These are phyloP conservation scores for Epichloe glyceriae DNA, from an alignment of 2,329 filamentous ascomycete species.

Conservation along the genomic window DNA sequence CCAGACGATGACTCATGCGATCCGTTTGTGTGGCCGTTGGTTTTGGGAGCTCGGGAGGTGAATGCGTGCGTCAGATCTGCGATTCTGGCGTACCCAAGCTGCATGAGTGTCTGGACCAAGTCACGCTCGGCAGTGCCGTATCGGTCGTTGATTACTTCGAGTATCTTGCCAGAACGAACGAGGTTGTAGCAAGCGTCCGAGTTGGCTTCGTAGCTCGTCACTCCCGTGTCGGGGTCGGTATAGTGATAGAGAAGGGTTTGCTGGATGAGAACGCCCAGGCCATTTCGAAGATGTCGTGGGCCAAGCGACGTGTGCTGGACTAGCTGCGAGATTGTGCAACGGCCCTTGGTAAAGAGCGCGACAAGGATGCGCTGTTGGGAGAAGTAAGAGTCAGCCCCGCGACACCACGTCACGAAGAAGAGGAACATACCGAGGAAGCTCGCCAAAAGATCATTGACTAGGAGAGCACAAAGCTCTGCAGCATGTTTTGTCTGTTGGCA, in stretches of 20 bases:
- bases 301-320: slow-evolving; percentile 59
- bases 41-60: slow-evolving; percentile 22
- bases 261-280: slow-evolving; percentile 73
- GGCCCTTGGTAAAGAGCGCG: slow-evolving; percentile 64
- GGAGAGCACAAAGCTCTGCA: slow-evolving; percentile 77
- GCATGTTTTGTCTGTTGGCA: slow-evolving; percentile 52
- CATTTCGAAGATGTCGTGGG: slow-evolving; percentile 65
- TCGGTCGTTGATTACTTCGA: slow-evolving; percentile 59
- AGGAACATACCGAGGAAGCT: slow-evolving; percentile 62
- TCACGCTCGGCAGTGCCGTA: slow-evolving; percentile 64
- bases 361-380: slow-evolving; percentile 66
- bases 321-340: slow-evolving; percentile 58
- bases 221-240: slow-evolving; percentile 45
- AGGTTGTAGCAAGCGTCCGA: slow-evolving; percentile 68
- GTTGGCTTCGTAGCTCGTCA: slow-evolving; percentile 76
- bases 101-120: slow-evolving; percentile 61
- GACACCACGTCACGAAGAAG: slow-evolving; percentile 4
- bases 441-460: slow-evolving; percentile 80
- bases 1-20: slow-evolving; percentile 18
- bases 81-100: slow-evolving; percentile 64
- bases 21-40: slow-evolving; percentile 23
- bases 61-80: slow-evolving; percentile 57
- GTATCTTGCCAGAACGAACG: slow-evolving; percentile 67
- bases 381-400: slow-evolving; percentile 15
- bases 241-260: slow-evolving; percentile 74